Evolutionary conservation across 768 basidiomycete species (phyloP), one percentile per base, ranked within the genome.

Genomic region (Tricholoma terreum): DNA sequence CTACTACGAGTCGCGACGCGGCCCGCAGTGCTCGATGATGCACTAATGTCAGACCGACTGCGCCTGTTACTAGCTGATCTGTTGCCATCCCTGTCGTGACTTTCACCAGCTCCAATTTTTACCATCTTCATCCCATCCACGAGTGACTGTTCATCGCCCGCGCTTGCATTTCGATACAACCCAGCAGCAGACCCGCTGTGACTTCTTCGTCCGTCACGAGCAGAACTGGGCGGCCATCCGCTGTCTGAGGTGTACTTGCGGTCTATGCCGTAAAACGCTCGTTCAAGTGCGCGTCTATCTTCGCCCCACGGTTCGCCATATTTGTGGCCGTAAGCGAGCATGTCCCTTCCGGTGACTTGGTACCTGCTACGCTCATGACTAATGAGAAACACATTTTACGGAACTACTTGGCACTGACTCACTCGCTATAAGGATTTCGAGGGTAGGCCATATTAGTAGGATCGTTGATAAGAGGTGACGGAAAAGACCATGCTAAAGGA

Each of bases 251-350:
- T 53, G 11, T 52, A 17, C 24, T 42, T 55, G 36, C 40, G 57
- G 10, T 58, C 59, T 27, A 14, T 48, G 14, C 60, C 63, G 4
- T 34, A 59, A 42, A 72, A 67, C 42, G 66, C 62, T 8, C 61
- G 58, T 55, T 71, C 69, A 21, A 73, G 57, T 14, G 61, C 63
- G 15, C 69, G 68, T 30, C 67, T 68, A 36, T 71, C 67, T 10
- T 69, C 66, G 45, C 55, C 66, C 70, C 71, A 73, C 0, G 67
- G 58, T 22, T 69, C 62, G 10, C 69, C 68, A 27, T 65, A 63
- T 54, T 67, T 70, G 56, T 67, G 70, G 3, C 69, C 70, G 54
- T 72, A 70, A 3, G 69, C 60, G 38, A 69, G 58, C 60, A 71
- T 60, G 6, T 73, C 72, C 33, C 60, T 60, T 12, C 63, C 56